These are phyloP conservation scores for Moelleriella libera DNA, from an alignment of 2,329 filamentous ascomycete species.

Conservation along the genomic window DNA sequence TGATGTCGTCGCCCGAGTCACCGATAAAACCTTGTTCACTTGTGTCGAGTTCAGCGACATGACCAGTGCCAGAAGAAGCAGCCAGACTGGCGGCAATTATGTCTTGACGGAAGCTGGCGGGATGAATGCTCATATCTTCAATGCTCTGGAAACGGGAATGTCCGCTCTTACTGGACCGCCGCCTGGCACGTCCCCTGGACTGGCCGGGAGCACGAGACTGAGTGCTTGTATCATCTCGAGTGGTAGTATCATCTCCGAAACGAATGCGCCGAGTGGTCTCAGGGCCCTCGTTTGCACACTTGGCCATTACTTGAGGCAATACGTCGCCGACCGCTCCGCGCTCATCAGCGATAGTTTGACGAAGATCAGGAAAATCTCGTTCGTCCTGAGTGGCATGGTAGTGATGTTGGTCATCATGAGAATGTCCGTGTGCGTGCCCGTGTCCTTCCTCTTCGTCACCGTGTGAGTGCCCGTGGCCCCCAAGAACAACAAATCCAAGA, in stretches of 20 bases:
- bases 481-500: slow-evolving; percentile 77
- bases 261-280: slow-evolving; percentile 24
- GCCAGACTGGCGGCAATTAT: slow-evolving; percentile 74
- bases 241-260: slow-evolving; percentile 18
- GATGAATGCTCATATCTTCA: slow-evolving; percentile 70
- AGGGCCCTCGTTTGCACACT: slow-evolving; percentile 24
- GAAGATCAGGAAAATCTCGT: slow-evolving; percentile 25
- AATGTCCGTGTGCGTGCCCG: slow-evolving; percentile 33
- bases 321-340: slow-evolving; percentile 45
- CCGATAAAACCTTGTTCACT: slow-evolving; percentile 32
- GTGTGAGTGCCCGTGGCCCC: slow-evolving; percentile 81
- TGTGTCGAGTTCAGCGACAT: slow-evolving; percentile 35
- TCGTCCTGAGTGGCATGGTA: slow-evolving; percentile 33
- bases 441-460: slow-evolving; percentile 41
- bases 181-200: slow-evolving; percentile 26
- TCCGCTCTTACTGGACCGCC: slow-evolving; percentile 32
- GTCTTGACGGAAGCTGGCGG: slow-evolving; percentile 78
- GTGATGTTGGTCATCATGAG: slow-evolving; percentile 25
- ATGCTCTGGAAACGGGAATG: slow-evolving; percentile 49
- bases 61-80: slow-evolving; percentile 32
- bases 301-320: slow-evolving; percentile 47
- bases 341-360: slow-evolving; percentile 36
- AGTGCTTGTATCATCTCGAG: slow-evolving; percentile 13
- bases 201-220: slow-evolving; percentile 16
- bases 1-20: slow-evolving; percentile 24